Percentiles rank a stretch among this genome's conserved stretches.
These are phyloP conservation scores for Pseudogymnoascus sp. DNA, from an alignment of 2,329 filamentous ascomycete species.

Conservation along the genomic window DNA sequence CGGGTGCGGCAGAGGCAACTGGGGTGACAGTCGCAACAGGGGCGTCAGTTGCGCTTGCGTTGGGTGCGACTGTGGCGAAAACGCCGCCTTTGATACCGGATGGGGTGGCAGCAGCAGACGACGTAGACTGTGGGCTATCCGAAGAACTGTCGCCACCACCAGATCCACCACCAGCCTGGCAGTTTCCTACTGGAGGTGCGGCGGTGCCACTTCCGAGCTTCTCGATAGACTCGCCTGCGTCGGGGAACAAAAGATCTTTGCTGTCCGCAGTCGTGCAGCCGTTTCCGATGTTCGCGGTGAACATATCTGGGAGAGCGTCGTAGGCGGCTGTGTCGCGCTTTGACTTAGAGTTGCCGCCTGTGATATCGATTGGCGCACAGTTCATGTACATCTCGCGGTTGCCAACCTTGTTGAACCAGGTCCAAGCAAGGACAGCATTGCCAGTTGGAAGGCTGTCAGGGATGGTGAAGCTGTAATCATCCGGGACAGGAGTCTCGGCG, in stretches of 20 bases:
- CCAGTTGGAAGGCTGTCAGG: slow-evolving; percentile 65
- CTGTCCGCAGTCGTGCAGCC: slow-evolving; percentile 40
- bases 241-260: slow-evolving; percentile 44
- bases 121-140: not conserved
- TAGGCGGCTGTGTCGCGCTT: slow-evolving; percentile 41
- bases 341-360: slow-evolving; percentile 37
- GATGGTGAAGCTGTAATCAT: slow-evolving; percentile 60
- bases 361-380: slow-evolving; percentile 68
- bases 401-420: slow-evolving; percentile 88
- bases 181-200: slow-evolving; percentile 21
- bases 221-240: slow-evolving; percentile 46
- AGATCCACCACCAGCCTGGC: slow-evolving; percentile 20
- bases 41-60: slow-evolving; percentile 14
- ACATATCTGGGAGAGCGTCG: slow-evolving; percentile 61
- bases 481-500: slow-evolving; percentile 37
- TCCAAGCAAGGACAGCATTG: slow-evolving; percentile 78
- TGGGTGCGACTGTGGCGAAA: slow-evolving; percentile 27
- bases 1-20: slow-evolving; percentile 14
- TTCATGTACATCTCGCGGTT: slow-evolving; percentile 99
- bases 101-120: slow-evolving; percentile 9
- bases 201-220: too few species aligned
- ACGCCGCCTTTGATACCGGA: slow-evolving; percentile 22
- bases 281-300: slow-evolving; percentile 52
- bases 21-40: slow-evolving; percentile 12
- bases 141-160: slow-evolving; percentile 1